Evolutionary conservation across 1,284 basidiomycete genomes (phyloP), one percentile per base, ranked within the genome.

Genomic region (Ceratobasidium sp.): DNA sequence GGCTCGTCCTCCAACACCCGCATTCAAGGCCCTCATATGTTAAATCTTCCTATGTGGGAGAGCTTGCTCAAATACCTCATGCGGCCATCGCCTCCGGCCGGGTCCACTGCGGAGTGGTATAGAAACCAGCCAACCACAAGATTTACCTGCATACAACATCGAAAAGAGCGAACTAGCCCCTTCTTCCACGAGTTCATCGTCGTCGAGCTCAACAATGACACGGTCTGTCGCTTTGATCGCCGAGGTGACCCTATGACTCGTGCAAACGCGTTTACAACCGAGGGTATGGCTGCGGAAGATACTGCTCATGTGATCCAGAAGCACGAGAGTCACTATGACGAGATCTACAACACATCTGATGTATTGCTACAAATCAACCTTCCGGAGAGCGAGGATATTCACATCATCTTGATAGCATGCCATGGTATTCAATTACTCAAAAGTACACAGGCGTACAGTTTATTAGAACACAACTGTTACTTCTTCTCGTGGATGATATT

Each of bases 151-250:
- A 7, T 64, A 38, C 28, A 64, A 28, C 33, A 64, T 40, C 61
- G 28, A 20, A 64, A 64, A 38, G 38, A 33, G 33, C 61, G 61
- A 1, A 28, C 26, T 33, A 28, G 9, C 28, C 38, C 20, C 23
- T 33, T 57, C 56, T 20, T 33, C 20, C 61, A 64, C 28, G 28
- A 64, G 28, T 64, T 33, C 13, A 64, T 64, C 28, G 61, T 38
- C 15, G 4, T 64, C 28, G 61, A 38, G 20, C n/a, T 64, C 46
- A 20, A 52, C 46, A 28, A 38, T 26, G n/a, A 48, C 20, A 48
- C 44, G 10, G 46, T 68, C 46, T 68, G 66, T 52, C 66, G 66
- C 17, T 68, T 68, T 33, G 66, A 68, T 33, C 66, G 66, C 2
- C 42, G 66, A 48, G 66, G 44, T 26, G 44, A 50, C 5, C 26